Percentiles rank a stretch among this genome's conserved stretches.
These are phyloP conservation scores for Psilocybe sp. DNA, from an alignment of 768 basidiomycete species.

Conservation along the genomic window DNA sequence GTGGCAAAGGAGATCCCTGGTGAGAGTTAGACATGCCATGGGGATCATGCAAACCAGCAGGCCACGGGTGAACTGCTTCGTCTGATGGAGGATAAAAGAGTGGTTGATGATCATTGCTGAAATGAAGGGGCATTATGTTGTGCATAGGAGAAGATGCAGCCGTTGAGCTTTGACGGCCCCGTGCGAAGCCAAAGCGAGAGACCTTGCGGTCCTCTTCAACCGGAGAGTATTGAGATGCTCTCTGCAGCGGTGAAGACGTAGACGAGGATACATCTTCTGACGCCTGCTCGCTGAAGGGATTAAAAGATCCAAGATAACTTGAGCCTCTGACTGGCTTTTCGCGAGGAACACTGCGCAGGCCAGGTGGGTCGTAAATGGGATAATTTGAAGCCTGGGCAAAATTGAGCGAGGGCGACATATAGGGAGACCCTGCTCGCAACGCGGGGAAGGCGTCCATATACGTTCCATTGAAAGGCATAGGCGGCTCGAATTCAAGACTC, in stretches of 20 bases:
- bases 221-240: conserved; percentile 28
- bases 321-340: conserved; percentile 47
- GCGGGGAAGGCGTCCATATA: conserved; percentile 73
- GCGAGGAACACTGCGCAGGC: conserved; percentile 31
- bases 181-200: conserved; percentile 80
- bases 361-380: conserved; percentile 55
- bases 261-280: conserved; percentile 41
- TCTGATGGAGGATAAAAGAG: conserved; percentile 27
- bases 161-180: conserved; percentile 62
- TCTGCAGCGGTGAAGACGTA: conserved; percentile 27
- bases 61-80: conserved; percentile 15
- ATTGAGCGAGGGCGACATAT: conserved; percentile 51
- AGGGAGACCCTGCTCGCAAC: conserved; percentile 39
- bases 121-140: conserved; percentile 51
- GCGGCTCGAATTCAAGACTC: conserved; percentile 51
- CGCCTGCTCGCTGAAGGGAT: conserved; percentile 68
- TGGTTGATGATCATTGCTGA: conserved; percentile 44
- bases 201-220: conserved; percentile 69
- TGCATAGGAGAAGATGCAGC: conserved; percentile 58
- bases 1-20: conserved; percentile 44
- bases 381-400: conserved; percentile 47
- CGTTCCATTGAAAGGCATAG: conserved; percentile 58
- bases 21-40: conserved; percentile 20
- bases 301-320: conserved; percentile 72
- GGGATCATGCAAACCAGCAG: conserved; percentile 15